Percentiles rank a stretch among this genome's conserved stretches.
These are phyloP conservation scores for Gyrodon lividus DNA, from an alignment of 768 basidiomycete species.

Conservation along the genomic window DNA sequence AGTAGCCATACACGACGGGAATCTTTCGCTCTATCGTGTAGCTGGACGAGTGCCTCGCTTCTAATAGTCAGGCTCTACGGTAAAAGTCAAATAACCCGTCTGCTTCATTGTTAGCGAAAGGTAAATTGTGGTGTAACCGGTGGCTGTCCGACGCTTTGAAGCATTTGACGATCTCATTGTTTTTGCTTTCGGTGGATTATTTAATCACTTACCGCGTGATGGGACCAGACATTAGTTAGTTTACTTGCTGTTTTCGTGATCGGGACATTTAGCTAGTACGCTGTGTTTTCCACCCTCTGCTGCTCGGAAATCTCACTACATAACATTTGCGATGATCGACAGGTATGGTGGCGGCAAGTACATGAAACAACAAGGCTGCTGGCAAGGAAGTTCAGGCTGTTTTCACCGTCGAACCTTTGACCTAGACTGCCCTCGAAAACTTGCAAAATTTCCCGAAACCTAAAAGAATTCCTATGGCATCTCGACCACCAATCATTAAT, in stretches of 20 bases:
- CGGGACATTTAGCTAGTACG: not conserved
- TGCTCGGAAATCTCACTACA: not conserved
- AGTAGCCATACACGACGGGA: not conserved
- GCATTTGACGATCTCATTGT: not conserved
- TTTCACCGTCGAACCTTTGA: not conserved
- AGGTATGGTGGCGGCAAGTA: not conserved
- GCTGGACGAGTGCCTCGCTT: not conserved
- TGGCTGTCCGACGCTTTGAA: not conserved
- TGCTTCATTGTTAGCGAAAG: not conserved
- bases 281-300: not conserved
- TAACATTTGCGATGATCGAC: not conserved
- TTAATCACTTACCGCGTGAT: not conserved
- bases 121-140: not conserved
- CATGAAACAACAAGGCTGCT: not conserved
- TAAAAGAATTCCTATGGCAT: not conserved
- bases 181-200: not conserved
- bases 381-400: not conserved
- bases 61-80: not conserved
- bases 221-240: not conserved
- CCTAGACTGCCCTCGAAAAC: not conserved
- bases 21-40: not conserved
- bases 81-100: not conserved
- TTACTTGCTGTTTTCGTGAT: not conserved
- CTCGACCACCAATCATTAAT: not conserved
- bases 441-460: not conserved